phyloP scores from a whole-genome alignment of 805 yeast species.

The Saturnispora gosingensis region DNA sequence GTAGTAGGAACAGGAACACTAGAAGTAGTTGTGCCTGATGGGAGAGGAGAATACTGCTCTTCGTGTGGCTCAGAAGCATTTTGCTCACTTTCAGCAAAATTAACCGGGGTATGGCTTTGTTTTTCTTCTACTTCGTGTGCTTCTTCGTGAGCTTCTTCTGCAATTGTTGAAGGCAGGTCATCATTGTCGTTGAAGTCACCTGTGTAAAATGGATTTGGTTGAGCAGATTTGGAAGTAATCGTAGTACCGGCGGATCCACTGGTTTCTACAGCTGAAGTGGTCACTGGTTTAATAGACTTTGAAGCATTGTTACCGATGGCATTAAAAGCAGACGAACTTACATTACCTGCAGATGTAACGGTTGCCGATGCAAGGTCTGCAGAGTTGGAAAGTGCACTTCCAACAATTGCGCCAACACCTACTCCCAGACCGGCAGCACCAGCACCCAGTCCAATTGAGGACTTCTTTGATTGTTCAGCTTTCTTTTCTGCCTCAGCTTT shows the following conservation, averaged over 20 bases:
- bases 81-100: neutral
- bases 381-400: conserved; percentile 1
- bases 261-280: neutral
- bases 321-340: conserved; percentile 15
- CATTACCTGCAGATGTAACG: conserved; percentile 10
- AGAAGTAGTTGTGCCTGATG: conserved; percentile 8
- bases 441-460: neutral
- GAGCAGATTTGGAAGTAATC: conserved; percentile 4
- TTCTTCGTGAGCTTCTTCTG: conserved; percentile 15
- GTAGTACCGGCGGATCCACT: conserved; percentile 18
- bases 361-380: conserved; percentile 12
- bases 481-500: conserved; percentile 22
- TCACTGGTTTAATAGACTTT: conserved; percentile 18
- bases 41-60: neutral
- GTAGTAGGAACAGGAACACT: conserved; percentile 7
- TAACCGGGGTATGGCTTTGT: neutral
- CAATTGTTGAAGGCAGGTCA: conserved; percentile 10
- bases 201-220: conserved; percentile 12
- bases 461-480: conserved; percentile 24
- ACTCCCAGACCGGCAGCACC: conserved; percentile 23
- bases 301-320: conserved; percentile 12
- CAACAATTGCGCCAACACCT: conserved; percentile 12
- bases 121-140: neutral
- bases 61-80: neutral
- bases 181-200: conserved; percentile 9